Percentiles rank a stretch among this genome's conserved stretches.
These are phyloP conservation scores for Podila horticola DNA, from an alignment of 192 early-diverging fungal genomes.

Conservation along the genomic window DNA sequence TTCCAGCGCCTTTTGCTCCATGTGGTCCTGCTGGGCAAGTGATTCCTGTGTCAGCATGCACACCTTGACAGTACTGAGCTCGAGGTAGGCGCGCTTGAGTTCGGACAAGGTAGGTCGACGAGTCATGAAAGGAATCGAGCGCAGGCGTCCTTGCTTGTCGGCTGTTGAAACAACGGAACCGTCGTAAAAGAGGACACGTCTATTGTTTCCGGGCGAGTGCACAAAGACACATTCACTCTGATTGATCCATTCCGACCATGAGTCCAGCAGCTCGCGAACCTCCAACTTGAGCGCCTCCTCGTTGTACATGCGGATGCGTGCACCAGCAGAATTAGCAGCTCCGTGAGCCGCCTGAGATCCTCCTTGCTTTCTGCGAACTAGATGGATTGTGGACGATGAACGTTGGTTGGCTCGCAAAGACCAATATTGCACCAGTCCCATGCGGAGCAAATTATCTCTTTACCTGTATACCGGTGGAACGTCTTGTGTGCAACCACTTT, in stretches of 20 bases:
- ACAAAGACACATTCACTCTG: conserved; percentile 79
- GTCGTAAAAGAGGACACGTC: conserved; percentile 62
- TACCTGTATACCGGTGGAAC: conserved; percentile 94
- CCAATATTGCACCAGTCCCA: background rate
- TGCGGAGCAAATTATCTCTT: conserved; percentile 1
- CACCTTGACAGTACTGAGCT: conserved; percentile 69
- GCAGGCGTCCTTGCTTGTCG: conserved; percentile 33
- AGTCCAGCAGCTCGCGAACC: conserved; percentile 73
- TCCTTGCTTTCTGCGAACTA: conserved; percentile 93
- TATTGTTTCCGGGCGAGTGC: conserved; percentile 71
- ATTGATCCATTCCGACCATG: conserved; percentile 77
- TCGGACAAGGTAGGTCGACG: conserved; percentile 67
- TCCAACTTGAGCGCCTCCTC: conserved; percentile 85
- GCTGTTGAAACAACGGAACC: conserved; percentile 50
- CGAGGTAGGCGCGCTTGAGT: conserved; percentile 70
- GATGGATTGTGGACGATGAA: conserved; percentile 8
- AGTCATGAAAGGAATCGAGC: conserved; percentile 51
- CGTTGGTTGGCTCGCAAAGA: background rate
- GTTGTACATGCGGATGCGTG: conserved; percentile 90
- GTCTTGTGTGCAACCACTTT: conserved; percentile 86
- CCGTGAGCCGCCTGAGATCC: conserved; percentile 91
- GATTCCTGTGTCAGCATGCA: conserved; percentile 52
- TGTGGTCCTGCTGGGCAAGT: conserved; percentile 23
- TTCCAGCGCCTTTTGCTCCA: conserved; percentile 43
- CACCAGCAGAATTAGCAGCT: conserved; percentile 87